Conservation (phyloP, 2,329 filamentous ascomycete genomes). For the Colletotrichum sojae region DNA sequence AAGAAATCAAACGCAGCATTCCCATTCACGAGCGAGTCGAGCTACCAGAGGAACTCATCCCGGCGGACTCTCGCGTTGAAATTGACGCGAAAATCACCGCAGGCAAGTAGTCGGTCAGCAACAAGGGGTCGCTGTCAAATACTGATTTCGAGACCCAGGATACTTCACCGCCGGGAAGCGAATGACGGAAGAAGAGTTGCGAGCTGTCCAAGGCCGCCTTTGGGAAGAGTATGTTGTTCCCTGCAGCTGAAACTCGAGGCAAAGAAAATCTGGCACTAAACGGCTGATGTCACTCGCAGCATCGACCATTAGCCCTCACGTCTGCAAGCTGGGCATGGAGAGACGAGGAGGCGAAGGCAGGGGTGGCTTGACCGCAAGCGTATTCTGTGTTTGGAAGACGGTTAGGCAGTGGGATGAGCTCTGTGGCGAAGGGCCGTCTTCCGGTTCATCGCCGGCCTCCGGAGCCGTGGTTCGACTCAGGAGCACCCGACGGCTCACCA, state of each 20-base stretch:
- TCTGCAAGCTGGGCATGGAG: too few relatives aligned
- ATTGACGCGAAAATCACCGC: conserved; percentile 99
- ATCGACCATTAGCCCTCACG: conserved; percentile 46
- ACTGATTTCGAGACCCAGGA: conserved; percentile 55
- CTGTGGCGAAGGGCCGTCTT: too few relatives aligned
- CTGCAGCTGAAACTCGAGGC: neutral
- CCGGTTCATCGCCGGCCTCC: too few relatives aligned
- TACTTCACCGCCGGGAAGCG: conserved; percentile 91
- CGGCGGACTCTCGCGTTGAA: conserved; percentile 95
- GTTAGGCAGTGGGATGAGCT: too few relatives aligned
- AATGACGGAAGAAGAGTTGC: conserved; percentile 88
- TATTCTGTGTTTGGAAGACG: too few relatives aligned
- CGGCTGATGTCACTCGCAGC: conserved; percentile 46
- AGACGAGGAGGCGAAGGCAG: too few relatives aligned
- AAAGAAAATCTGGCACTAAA: too few relatives aligned
- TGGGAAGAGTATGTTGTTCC: conserved; percentile 80
- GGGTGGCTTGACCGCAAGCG: too few relatives aligned
- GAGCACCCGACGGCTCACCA: too few relatives aligned
- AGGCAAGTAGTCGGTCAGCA: conserved; percentile 67
- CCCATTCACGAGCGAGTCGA: conserved; percentile 92
- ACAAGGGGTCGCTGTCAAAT: neutral
- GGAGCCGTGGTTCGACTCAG: too few relatives aligned
- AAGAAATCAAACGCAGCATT: conserved; percentile 63
- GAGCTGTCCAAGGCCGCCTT: conserved; percentile 87
- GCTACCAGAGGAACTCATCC: conserved; percentile 94